Base-by-base conservation (phyloP, 2,329 filamentous ascomycete genomes). In the Nannizzia gypsea region DNA sequence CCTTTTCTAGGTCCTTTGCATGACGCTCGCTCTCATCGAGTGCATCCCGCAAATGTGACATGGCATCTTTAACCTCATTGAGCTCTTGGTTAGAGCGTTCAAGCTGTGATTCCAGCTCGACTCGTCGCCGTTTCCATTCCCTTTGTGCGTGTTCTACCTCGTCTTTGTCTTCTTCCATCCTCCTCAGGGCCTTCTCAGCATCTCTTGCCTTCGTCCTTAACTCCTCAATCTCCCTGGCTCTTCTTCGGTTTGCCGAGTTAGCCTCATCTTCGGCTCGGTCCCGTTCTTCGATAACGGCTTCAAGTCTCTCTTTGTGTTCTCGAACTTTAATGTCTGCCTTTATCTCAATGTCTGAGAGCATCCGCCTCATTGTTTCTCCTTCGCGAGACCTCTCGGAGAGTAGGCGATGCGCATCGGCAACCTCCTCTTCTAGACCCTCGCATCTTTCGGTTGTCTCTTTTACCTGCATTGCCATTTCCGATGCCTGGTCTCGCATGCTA, bases 201-300 rank as follows among this genome's bases (percentile, higher is more conserved):
- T 96, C 91, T 5, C 89, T 84, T 9, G 91, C 80, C 72, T 85
- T 88, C 57, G 80, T 79, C 71, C 87, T 90, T 42, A 96, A 77
- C 66, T 97, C 92, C 70, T 97, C 93, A 2, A 89, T 79, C 76
- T 97, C 93, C 55, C 91, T 81, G 5, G 88, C 83, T 62, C 86
- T 85, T 48, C 88, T 83, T 58, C 92, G 82, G 11, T 87, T 88
- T 56, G 88, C 80, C 0, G 85, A 87, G 67, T 84, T 89, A 2
- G 90, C 85, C 74, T 97, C 91, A 63, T 97, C 91, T 73, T 99
- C 92, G 1, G 90, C 86, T 1, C 90, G 84, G 70, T 99, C 93
- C 17, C 93, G 84, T 72, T 99, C 93, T 71, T 96, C 91, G n/a
- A 95, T 81, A 0, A 91, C 91, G 1, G 88, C 80, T 68, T 97